Base-by-base conservation (phyloP, 2,329 filamentous ascomycete species). In the Bretziella fagacearum region DNA sequence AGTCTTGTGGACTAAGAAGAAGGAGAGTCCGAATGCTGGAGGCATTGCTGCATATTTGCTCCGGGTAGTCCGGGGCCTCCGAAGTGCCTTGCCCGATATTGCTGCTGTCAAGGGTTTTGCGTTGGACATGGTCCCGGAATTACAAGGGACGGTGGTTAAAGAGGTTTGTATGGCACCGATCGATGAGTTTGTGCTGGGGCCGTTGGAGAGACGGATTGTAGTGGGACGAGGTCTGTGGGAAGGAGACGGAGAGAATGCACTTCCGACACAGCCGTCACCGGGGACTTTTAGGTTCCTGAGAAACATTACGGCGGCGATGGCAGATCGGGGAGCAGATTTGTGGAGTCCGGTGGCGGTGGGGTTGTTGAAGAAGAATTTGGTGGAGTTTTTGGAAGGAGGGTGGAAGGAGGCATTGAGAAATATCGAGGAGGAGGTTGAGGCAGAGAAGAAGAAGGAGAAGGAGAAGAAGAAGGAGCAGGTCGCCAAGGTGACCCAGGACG, bases 241-340 rank as follows among this genome's bases (percentile, higher is more conserved):
- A 58, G 83, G 83, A 1, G 67, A 74, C 30, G 82, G 83, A 0
- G 67, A 75, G 22, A 27, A 10, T 4, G 25, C 15, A n/a, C 59
- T 94, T 35, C 89, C 89, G 0, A 69, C 77, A 4, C 84, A 91
- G 56, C 85, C 85, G 1, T 89, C 84, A 0, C 78, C 84, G 0
- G 69, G 70, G 17, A 66, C 77, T 0, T 93, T 93, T 57, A 73
- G 71, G 51, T 78, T 93, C 47, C 57, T 95, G 42, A 74, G 76
- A 20, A 68, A 68, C 37, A 57, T 93, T 23, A 73, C 74, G 3
- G 63, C 65, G 40, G 66, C 70, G 4, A 93, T 95, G 84, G 71
- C 71, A 3, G 65, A 69, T 10, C 65, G 72, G 2, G 87, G 87
- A 0, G 66, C 73, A 39, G 89, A 95, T 58, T 61, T 95, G 2